Evolutionary conservation across 2,329 filamentous ascomycete genomes (phyloP), one percentile per base, ranked within the genome.

Genomic region (Alternaria arbusti): DNA sequence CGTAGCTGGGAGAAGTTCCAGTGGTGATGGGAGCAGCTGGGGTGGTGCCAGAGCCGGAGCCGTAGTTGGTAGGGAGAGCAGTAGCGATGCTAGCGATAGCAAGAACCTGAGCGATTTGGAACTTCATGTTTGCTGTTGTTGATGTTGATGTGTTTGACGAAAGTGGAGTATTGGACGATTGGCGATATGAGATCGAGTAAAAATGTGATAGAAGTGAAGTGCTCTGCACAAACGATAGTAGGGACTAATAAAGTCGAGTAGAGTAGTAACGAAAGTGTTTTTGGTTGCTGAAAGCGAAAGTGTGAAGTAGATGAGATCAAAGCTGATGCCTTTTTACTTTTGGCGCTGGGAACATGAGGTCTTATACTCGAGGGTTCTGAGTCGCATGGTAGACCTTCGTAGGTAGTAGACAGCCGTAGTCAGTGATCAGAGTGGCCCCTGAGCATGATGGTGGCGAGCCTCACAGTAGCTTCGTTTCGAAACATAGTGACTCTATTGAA

Each of bases 101-200:
- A 28, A 62, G 45, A 30, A 62, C 40, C 40, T 59, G 47, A 23
- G 55, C 54, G 45, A 54, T 30, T 54, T 51, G 30, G 59, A 59
- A 62, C 59, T 62, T 62, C 59, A 62, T 62, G 40, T 62, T 62
- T 49, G 45, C 28, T 26, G 58, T 59, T 51, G 12, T 59, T 23
- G 12, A 30, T 32, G 4, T 40, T 36, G 11, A 15, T 46, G 10
- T 32, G 45, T 26, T 58, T 22, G 46, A 54, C 13, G 54, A 46
- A 56, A 51, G 20, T 30, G 32, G 46, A 57, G 28, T 60, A 59
- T 52, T 22, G 25, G n/a, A 46, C 45, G 15, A 43, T 46, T 46
- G 22, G 22, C 40, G 11, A 25, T 26, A 20, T 56, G 17, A 46
- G 26, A 32, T 47, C 6, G 20, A 54, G 36, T 54, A 17, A 20